A percentile compares a stretch with the other conserved stretches of the same genome.
Evolutionary conservation across 164 flowering plant genomes (phyloP).

Genomic region (Euptelea pleiosperma): DNA sequence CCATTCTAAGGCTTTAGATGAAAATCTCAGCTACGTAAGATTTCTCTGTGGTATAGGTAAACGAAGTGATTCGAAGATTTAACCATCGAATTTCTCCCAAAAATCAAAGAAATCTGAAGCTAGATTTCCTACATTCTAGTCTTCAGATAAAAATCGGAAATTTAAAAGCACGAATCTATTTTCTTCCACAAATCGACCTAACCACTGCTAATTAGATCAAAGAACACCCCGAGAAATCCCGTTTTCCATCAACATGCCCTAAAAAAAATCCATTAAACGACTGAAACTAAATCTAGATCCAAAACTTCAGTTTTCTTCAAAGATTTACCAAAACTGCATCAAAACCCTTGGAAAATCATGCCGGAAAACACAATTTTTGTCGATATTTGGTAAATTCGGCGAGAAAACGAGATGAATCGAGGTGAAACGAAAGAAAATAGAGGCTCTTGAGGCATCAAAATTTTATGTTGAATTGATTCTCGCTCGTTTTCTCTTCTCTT

Average conservation of each 20-base stretch:
- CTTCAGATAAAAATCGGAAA: too few species aligned
- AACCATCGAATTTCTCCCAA: conserved; percentile 1
- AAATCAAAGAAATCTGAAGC: neutral
- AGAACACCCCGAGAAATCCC: neutral
- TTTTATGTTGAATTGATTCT: neutral
- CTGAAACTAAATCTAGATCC: neutral
- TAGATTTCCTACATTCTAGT: too few species aligned
- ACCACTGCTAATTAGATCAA: neutral
- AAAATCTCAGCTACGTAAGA: neutral
- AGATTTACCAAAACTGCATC: neutral
- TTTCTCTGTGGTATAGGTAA: neutral
- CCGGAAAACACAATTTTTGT: neutral
- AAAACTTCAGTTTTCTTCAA: neutral
- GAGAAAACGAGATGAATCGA: neutral
- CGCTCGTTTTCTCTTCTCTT: conserved; percentile 4
- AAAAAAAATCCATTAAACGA: too few species aligned
- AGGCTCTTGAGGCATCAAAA: neutral
- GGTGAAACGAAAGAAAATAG: neutral
- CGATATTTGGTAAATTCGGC: neutral
- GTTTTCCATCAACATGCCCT: too few species aligned
- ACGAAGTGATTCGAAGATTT: neutral
- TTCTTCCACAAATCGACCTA: neutral
- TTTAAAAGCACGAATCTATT: too few species aligned
- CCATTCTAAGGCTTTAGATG: conserved; percentile 5
- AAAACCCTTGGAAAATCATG: too few species aligned